These are phyloP conservation scores for Prunus fruticosa DNA, from an alignment of 306 rosid species.

Conservation along the genomic window DNA sequence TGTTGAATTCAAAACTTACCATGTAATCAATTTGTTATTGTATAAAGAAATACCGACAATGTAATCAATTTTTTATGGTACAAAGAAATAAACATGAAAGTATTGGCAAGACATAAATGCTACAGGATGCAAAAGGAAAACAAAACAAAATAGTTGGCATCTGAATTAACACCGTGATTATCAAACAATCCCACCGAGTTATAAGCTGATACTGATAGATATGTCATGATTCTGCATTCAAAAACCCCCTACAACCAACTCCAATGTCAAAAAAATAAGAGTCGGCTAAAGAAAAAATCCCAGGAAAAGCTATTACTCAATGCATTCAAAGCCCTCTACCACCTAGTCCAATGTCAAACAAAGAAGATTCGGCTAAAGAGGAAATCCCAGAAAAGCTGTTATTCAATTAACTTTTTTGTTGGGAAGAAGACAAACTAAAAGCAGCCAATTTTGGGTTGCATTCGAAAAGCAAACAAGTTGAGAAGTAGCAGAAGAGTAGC, in stretches of 20 bases:
- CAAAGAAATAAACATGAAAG: conserved; percentile 1
- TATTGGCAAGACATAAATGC: background rate
- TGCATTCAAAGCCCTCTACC: conserved; percentile 6
- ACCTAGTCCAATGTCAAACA: conserved; percentile 12
- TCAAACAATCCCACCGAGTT: background rate
- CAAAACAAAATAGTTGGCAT: conserved; percentile 5
- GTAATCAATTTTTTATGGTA: conserved; percentile 3
- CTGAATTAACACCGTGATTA: background rate
- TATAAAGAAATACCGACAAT: conserved; percentile 8
- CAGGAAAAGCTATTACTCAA: background rate
- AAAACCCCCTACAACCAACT: conserved; percentile 9
- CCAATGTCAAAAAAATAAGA: conserved; percentile 7
- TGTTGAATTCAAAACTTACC: conserved; percentile 13
- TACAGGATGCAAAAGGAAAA: conserved; percentile 26
- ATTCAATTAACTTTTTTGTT: background rate
- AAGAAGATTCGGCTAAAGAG: background rate
- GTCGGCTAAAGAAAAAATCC: background rate
- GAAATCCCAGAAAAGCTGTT: background rate
- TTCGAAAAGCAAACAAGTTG: background rate
- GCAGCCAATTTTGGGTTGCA: conserved; percentile 7
- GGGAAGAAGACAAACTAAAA: background rate
- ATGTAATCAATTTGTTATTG: conserved; percentile 5
- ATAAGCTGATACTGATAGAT: background rate
- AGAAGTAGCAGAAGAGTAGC: background rate
- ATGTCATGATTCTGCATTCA: conserved; percentile 23